These are phyloP conservation scores for Fagopyrum homotropicum DNA, from an alignment of 148 eudicot species.

Conservation along the genomic window DNA sequence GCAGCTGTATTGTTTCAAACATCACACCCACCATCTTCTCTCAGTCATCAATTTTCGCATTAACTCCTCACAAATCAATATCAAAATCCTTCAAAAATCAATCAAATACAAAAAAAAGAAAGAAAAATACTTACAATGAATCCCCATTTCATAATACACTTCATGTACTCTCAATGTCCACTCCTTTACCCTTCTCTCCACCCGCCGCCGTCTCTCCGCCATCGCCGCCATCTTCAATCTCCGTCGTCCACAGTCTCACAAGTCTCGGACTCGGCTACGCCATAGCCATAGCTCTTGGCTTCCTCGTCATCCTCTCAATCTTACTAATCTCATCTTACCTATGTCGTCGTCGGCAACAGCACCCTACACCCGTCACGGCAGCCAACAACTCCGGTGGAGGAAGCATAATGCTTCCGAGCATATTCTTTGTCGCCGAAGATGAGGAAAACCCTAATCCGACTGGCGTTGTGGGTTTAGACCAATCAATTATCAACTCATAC, in stretches of 20 bases:
- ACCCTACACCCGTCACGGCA: conserved; percentile 8
- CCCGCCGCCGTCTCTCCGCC: not conserved
- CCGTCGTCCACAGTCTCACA: conserved; percentile 19
- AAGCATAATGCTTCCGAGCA: conserved; percentile 54
- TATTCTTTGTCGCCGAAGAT: conserved; percentile 71
- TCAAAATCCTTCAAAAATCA: not conserved
- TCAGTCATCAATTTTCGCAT: not conserved
- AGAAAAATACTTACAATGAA: not conserved
- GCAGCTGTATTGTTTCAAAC: not conserved
- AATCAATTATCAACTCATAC: conserved; percentile 62
- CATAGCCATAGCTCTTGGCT: conserved; percentile 71
- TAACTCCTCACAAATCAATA: conserved; percentile 1
- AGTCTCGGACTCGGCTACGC: conserved; percentile 71
- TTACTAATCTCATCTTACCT: conserved; percentile 64
- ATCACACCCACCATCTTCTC: not conserved
- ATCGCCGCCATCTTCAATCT: conserved; percentile 13
- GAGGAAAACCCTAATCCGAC: conserved; percentile 32
- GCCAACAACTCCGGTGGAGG: not conserved
- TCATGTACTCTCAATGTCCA: not conserved
- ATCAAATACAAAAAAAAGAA: not conserved
- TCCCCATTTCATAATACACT: not conserved
- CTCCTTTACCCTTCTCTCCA: not conserved
- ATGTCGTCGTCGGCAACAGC: conserved; percentile 27
- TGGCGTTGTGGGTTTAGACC: conserved; percentile 58
- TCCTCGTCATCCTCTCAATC: conserved; percentile 69